A percentile compares a stretch with the other conserved stretches of the same genome.
These are phyloP conservation scores for Metschnikowia gruessii DNA, from an alignment of 805 yeast genomes.

Conservation along the genomic window DNA sequence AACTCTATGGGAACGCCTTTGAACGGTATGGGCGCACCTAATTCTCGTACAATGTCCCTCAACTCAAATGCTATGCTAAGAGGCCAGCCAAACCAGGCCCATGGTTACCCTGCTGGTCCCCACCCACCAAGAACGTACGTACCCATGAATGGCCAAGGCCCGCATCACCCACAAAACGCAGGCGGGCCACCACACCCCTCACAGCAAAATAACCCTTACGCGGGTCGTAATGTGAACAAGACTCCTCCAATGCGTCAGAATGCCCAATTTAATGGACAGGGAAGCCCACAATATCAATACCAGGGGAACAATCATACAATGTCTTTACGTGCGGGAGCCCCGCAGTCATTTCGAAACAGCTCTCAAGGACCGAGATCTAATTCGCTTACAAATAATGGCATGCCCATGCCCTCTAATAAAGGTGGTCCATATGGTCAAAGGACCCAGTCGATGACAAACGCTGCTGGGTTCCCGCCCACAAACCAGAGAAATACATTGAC, in stretches of 20 bases:
- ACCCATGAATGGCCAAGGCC: conserved; percentile 1
- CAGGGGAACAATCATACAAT: conserved; percentile 11
- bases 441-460: conserved; percentile 7
- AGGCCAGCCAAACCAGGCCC: conserved; percentile 1
- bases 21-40: conserved; percentile 26
- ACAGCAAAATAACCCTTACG: not conserved
- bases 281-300: not conserved
- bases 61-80: conserved; percentile 21
- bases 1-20: conserved; percentile 21
- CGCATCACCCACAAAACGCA: not conserved
- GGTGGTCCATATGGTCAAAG: conserved; percentile 2
- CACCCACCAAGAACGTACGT: conserved; percentile 1
- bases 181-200: not conserved
- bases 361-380: conserved; percentile 14
- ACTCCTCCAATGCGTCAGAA: not conserved
- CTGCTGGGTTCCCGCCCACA: not conserved
- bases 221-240: not conserved
- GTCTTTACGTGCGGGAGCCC: conserved; percentile 14
- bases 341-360: conserved; percentile 6
- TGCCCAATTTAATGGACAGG: conserved; percentile 1
- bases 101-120: conserved; percentile 1
- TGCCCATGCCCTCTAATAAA: not conserved
- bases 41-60: conserved; percentile 44
- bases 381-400: conserved; percentile 14
- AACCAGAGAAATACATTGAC: not conserved